phyloP scores from a whole-genome alignment of 306 rosid species.

The Casuarina glauca region DNA sequence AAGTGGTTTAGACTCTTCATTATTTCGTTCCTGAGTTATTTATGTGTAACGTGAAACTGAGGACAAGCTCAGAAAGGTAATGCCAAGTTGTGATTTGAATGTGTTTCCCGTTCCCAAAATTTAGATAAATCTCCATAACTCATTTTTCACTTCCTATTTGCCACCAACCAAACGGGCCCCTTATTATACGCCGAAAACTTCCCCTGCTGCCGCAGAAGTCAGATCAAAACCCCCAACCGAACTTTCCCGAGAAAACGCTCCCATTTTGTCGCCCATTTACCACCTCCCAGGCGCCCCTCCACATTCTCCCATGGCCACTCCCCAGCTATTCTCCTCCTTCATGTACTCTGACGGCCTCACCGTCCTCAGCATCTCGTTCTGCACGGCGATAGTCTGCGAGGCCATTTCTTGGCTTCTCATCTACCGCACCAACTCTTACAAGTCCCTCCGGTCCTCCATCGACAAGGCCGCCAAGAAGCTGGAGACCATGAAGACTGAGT shows the following conservation, averaged over 20 bases:
- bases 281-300: neutral
- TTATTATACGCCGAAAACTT: too few relatives aligned
- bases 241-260: neutral
- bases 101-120: too few relatives aligned
- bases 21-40: too few relatives aligned
- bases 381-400: slow-evolving; percentile 92
- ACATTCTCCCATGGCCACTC: slow-evolving; percentile 34
- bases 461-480: slow-evolving; percentile 98
- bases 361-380: slow-evolving; percentile 87
- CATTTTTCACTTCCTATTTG: too few relatives aligned
- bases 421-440: slow-evolving; percentile 95
- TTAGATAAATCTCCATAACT: too few relatives aligned
- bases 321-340: slow-evolving; percentile 54
- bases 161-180: too few relatives aligned
- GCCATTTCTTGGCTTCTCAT: slow-evolving; percentile 95
- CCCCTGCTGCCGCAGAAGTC: neutral
- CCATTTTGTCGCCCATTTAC: slow-evolving; percentile 16
- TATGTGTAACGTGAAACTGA: too few relatives aligned
- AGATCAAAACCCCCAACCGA: neutral
- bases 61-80: too few relatives aligned
- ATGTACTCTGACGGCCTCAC: slow-evolving; percentile 80
- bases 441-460: slow-evolving; percentile 88
- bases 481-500: slow-evolving; percentile 91
- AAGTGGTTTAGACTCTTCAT: too few relatives aligned
- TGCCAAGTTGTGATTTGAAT: too few relatives aligned